phyloP scores from a whole-genome alignment of 208 protist genomes.

The Crithidia thermophila region DNA sequence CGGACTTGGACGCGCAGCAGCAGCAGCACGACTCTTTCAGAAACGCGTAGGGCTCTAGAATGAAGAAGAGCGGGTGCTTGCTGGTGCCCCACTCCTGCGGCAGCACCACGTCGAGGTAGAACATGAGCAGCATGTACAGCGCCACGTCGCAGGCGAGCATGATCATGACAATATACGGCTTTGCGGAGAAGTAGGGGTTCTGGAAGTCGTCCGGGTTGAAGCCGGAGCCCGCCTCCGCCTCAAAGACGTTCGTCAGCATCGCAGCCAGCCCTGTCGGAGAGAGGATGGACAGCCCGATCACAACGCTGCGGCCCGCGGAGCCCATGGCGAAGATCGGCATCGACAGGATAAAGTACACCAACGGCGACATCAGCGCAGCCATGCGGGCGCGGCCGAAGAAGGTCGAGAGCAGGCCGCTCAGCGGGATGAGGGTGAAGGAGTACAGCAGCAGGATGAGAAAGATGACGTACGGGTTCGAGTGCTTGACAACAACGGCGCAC shows the following conservation, averaged over 20 bases:
- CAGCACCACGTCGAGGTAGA: slow-evolving; percentile 76
- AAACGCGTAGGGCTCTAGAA: slow-evolving; percentile 35
- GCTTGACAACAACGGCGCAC: slow-evolving; percentile 42
- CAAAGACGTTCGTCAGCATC: slow-evolving; percentile 34
- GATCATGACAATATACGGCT: slow-evolving; percentile 29
- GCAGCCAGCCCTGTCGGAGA: slow-evolving; percentile 51
- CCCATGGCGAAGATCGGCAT: slow-evolving; percentile 38
- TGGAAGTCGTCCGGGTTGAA: slow-evolving; percentile 36
- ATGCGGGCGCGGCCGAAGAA: slow-evolving; percentile 75
- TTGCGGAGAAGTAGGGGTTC: slow-evolving; percentile 21
- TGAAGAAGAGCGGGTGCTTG: slow-evolving; percentile 68
- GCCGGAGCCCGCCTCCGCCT: slow-evolving; percentile 37
- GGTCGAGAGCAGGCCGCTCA: slow-evolving; percentile 54
- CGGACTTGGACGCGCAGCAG: not conserved
- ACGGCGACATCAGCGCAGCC: slow-evolving; percentile 57
- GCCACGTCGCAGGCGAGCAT: slow-evolving; percentile 39
- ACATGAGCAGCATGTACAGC: slow-evolving; percentile 53
- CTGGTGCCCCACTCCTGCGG: slow-evolving; percentile 58
- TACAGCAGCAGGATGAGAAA: slow-evolving; percentile 70
- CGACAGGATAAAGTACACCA: slow-evolving; percentile 60
- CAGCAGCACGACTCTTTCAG: not conserved
- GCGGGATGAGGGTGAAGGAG: slow-evolving; percentile 40
- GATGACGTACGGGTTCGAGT: slow-evolving; percentile 45
- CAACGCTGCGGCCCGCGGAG: slow-evolving; percentile 10
- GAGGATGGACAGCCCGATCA: slow-evolving; percentile 46